Evolutionary conservation across 768 basidiomycete species (phyloP), one percentile per base, ranked within the genome.

Genomic region (Scleroderma bovista): DNA sequence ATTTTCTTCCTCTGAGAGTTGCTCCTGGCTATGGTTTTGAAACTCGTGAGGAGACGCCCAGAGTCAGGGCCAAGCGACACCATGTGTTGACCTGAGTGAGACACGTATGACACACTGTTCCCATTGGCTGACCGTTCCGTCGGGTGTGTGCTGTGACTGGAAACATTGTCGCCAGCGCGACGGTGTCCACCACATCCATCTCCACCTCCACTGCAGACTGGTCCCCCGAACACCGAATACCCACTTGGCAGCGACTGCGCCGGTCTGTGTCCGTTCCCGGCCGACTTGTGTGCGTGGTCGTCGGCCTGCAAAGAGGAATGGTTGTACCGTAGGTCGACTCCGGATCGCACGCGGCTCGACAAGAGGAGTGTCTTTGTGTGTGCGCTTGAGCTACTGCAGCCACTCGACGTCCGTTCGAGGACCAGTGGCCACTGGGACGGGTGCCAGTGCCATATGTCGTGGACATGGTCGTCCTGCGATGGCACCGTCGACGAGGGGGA

Each of bases 1-100:
- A 81, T 81, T 29, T 22, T 33, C 32, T 33, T 15, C 15, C 15
- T 33, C 32, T 36, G 12, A 15, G 13, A 6, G 13, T 36, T 36
- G 13, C 6, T 15, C 13, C 34, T 6, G 34, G 4, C 34, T 36
- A 36, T 3, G 34, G 13, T 3, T 13, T 36, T 5, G n/a, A 15
- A 12, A n/a, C 6, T 15, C 13, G 34, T 13, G 6, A 36, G 12
- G 3, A 13, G 34, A 36, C 34, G 34, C 12, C 34, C 26, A 29
- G 4, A 29, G 9, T 5, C 26, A n/a, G n/a, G n/a, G n/a, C n/a
- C n/a, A n/a, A n/a, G n/a, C n/a, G n/a, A n/a, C n/a, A n/a, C n/a
- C n/a, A n/a, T n/a, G n/a, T n/a, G n/a, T 9, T 29, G 4, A 29
- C 26, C 26, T 9, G 26, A 5, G 26, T 29, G 26, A 29, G 26